These are phyloP conservation scores for Cucumis melo DNA, from an alignment of 306 rosid genomes.

Conservation along the genomic window DNA sequence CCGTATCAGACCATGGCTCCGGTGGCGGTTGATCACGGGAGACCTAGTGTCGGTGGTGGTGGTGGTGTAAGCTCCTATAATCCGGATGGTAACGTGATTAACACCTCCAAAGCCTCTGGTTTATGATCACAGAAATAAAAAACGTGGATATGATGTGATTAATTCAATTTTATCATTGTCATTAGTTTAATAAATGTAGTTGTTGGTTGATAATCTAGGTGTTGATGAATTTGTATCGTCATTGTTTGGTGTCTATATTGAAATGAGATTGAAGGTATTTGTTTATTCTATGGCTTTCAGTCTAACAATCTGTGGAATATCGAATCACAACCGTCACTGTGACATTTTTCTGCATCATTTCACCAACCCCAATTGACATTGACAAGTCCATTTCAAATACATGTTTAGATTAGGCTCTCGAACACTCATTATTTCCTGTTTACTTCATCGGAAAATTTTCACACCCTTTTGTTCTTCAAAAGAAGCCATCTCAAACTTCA, in stretches of 20 bases:
- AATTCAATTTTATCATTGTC: not conserved
- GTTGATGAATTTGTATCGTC: not conserved
- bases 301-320: too few species aligned
- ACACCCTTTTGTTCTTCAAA: not conserved
- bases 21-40: constrained; percentile 22
- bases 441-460: not conserved
- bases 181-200: not conserved
- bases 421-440: too few species aligned
- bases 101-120: constrained; percentile 20
- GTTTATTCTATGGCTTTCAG: too few species aligned
- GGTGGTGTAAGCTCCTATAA: constrained; percentile 6
- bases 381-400: not conserved
- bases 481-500: not conserved
- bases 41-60: constrained; percentile 9
- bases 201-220: not conserved
- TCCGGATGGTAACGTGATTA: constrained; percentile 35
- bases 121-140: constrained; percentile 9
- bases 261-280: not conserved
- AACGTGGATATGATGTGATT: not conserved
- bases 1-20: constrained; percentile 23
- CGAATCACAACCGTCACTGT: too few species aligned
- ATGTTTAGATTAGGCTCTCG: too few species aligned
- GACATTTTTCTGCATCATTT: not conserved
- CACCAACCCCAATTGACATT: not conserved
- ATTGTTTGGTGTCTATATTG: not conserved